Conservation (phyloP, 1,139 yeast species). For the Debaryomyces robertsiae region DNA sequence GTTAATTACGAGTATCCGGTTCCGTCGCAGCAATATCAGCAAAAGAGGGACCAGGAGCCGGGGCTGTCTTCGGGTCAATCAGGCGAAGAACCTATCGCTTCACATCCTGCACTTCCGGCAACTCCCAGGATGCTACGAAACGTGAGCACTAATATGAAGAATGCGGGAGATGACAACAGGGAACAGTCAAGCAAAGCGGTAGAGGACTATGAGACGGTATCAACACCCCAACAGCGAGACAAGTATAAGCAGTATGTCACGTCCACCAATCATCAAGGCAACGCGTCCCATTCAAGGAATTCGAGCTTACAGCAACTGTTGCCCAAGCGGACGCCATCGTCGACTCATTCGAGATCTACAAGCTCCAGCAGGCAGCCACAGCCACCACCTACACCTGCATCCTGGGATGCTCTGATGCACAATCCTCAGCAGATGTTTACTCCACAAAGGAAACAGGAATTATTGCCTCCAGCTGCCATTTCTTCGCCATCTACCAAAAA, state of each 20-base stretch:
- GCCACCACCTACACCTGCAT: slow-evolving; percentile 8
- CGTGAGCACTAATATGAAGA: slow-evolving; percentile 41
- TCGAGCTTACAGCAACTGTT: slow-evolving; percentile 7
- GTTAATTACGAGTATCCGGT: slow-evolving; percentile 15
- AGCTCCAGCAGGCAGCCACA: slow-evolving; percentile 14
- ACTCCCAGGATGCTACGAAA: slow-evolving; percentile 79
- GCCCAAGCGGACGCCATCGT: slow-evolving; percentile 5
- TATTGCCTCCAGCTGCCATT: slow-evolving; percentile 30
- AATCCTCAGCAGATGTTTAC: slow-evolving; percentile 11
- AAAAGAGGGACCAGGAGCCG: slow-evolving; percentile 7
- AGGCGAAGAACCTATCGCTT: slow-evolving; percentile 4
- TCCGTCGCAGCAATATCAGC: slow-evolving; percentile 8
- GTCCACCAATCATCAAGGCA: slow-evolving; percentile 2
- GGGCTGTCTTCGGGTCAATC: background rate
- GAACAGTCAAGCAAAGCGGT: slow-evolving; percentile 1
- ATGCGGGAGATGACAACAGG: slow-evolving; percentile 13
- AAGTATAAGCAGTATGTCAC: slow-evolving; percentile 1
- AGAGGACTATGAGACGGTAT: background rate
- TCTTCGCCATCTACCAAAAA: slow-evolving; percentile 18
- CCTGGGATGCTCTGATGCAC: slow-evolving; percentile 8
- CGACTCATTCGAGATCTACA: slow-evolving; percentile 12
- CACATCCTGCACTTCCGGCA: slow-evolving; percentile 53
- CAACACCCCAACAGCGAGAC: slow-evolving; percentile 8
- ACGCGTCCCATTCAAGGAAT: slow-evolving; percentile 9
- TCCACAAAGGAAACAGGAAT: slow-evolving; percentile 19